These are phyloP conservation scores for Agastache rugosa DNA, from an alignment of 257 asterid genomes.

Conservation along the genomic window DNA sequence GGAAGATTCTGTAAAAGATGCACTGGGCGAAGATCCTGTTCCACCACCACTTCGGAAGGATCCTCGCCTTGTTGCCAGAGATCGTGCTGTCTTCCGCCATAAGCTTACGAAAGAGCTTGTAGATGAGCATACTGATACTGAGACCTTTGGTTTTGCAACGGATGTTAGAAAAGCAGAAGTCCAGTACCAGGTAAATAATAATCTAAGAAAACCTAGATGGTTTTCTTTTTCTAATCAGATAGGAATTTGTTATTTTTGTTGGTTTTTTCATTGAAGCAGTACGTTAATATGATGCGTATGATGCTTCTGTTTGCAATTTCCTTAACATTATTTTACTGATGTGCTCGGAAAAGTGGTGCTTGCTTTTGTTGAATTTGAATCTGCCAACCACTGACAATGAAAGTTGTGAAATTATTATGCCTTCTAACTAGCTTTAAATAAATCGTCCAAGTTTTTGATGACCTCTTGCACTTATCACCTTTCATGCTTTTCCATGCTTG, in stretches of 20 bases:
- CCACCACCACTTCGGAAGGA: slow-evolving; percentile 31
- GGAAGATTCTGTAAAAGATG: slow-evolving; percentile 39
- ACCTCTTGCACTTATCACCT: neutral
- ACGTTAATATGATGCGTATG: neutral
- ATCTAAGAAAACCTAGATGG: no score
- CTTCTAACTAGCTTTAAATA: neutral
- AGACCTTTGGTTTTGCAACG: slow-evolving; percentile 53
- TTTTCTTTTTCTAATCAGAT: slow-evolving; percentile 17
- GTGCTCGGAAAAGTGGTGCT: neutral
- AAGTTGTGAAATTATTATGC: neutral
- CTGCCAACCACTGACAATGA: slow-evolving; percentile 5
- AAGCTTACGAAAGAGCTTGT: slow-evolving; percentile 55
- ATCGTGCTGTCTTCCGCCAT: slow-evolving; percentile 63
- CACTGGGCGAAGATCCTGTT: slow-evolving; percentile 44
- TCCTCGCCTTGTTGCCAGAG: slow-evolving; percentile 70
- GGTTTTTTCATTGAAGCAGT: neutral
- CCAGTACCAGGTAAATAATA: slow-evolving; percentile 63
- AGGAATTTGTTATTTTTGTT: neutral
- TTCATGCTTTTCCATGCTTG: neutral
- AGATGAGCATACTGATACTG: slow-evolving; percentile 57
- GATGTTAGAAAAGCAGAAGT: slow-evolving; percentile 75
- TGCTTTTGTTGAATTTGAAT: slow-evolving; percentile 18
- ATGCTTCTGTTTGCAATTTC: neutral
- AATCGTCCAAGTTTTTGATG: neutral
- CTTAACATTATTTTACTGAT: neutral